Evolutionary conservation across 2,329 filamentous ascomycete genomes (phyloP), one percentile per base, ranked within the genome.

Genomic region (Colletotrichum neosansevieriae): DNA sequence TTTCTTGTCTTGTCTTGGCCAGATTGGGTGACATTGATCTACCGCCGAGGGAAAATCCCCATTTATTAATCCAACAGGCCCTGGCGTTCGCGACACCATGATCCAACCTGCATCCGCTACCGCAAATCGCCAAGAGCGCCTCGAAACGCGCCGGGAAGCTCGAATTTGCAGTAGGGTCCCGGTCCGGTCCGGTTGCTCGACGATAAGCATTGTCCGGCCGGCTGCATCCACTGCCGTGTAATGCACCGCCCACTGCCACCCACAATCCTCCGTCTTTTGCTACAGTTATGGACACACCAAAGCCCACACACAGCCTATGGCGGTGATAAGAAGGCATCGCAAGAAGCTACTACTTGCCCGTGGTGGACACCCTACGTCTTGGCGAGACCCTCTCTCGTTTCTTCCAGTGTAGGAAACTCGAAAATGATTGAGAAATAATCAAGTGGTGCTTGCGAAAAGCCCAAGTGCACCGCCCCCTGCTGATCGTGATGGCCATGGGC

Each of bases 11-110:
- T n/a, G 19, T 64, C 64, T 67, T 58, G 59, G 64, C 64, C 58
- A 67, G 63, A 58, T 67, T 67, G 44, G 64, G 59, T 63, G 60
- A 24, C 53, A 68, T 56, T 56, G 61, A 68, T 68, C 65, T 44
- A 56, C 61, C 61, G 61, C 65, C 61, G 45, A 65, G 60, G 21
- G 9, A 36, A 47, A 56, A 36, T 40, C 59, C 17, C 29, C 44
- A 51, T 58, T n/a, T n/a, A n/a, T 13, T 29, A 19, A 51, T 51
- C 56, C 12, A 47, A 17, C 38, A 21, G 11, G 42, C 40, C 32
- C 2, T 21, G 2, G 3, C 21, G 21, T 21, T 21, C 21, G 21
- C 21, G 21, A 21, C 21, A 21, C 21, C 21, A 21, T 21, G 12
- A 50, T 38, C 15, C 54, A 9, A 19, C 24, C 24, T 32, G 19